Percentiles rank a stretch among this genome's conserved stretches.
These are phyloP conservation scores for Bertia moriformis DNA, from an alignment of 2,329 filamentous ascomycete species.

Conservation along the genomic window DNA sequence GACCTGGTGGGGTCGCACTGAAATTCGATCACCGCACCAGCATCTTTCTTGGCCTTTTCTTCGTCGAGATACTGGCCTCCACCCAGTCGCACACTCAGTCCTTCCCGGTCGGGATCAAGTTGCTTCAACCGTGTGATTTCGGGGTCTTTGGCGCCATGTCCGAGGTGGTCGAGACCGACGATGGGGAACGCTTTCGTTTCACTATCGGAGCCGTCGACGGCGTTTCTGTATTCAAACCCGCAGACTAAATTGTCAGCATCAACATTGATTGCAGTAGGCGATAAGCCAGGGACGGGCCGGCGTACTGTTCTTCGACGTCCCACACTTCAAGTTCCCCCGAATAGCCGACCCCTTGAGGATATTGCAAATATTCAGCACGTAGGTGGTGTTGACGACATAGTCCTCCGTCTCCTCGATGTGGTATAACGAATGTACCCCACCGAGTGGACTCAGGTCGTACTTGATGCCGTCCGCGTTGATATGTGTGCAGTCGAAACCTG, in stretches of 20 bases:
- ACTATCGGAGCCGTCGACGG: constrained; percentile 27
- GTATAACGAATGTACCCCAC: constrained; percentile 56
- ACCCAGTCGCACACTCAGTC: constrained; percentile 50
- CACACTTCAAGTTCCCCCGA: constrained; percentile 1
- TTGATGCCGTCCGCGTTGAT: constrained; percentile 40
- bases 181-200: constrained; percentile 52
- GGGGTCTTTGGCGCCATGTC: constrained; percentile 47
- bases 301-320: neutral
- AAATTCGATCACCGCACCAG: constrained; percentile 40
- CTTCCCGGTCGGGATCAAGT: constrained; percentile 53
- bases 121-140: constrained; percentile 53
- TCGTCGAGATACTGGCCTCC: neutral
- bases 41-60: constrained; percentile 17
- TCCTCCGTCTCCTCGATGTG: constrained; percentile 36
- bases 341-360: constrained; percentile 39
- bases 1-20: constrained; percentile 40
- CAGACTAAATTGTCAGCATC: constrained; percentile 44
- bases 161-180: constrained; percentile 46
- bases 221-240: constrained; percentile 48
- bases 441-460: constrained; percentile 51
- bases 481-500: constrained; percentile 46
- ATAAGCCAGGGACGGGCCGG: constrained; percentile 28
- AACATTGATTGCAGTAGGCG: constrained; percentile 46
- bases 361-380: constrained; percentile 65
- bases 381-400: constrained; percentile 58